Evolutionary conservation across 805 yeast genomes (phyloP).

Genomic region (Dipodascus albidus): DNA sequence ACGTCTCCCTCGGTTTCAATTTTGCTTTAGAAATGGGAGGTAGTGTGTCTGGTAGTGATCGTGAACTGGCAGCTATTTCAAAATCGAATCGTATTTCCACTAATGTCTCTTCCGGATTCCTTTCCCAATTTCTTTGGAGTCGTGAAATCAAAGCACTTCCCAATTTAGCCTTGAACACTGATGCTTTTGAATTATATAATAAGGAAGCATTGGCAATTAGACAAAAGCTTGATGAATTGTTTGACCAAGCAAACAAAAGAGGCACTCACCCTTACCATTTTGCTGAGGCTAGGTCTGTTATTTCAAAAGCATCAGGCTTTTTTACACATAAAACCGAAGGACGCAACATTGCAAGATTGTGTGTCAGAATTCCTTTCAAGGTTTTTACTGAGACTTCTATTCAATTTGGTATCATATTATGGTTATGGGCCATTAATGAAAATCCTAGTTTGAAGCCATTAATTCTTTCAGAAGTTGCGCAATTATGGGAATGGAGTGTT

Average conservation of each 20-base stretch:
- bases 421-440: slow-evolving; percentile 71
- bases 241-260: slow-evolving; percentile 13
- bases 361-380: slow-evolving; percentile 49
- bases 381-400: slow-evolving; percentile 49
- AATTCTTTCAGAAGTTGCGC: slow-evolving; percentile 58
- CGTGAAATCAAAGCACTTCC: slow-evolving; percentile 25
- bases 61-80: slow-evolving; percentile 44
- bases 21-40: slow-evolving; percentile 90
- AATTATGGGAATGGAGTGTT: slow-evolving; percentile 58
- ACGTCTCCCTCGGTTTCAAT: slow-evolving; percentile 69
- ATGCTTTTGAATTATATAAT: slow-evolving; percentile 11
- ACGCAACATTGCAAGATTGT: slow-evolving; percentile 15
- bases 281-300: slow-evolving; percentile 16
- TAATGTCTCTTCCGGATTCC: slow-evolving; percentile 53
- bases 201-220: slow-evolving; percentile 18
- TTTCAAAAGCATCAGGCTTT: slow-evolving; percentile 31
- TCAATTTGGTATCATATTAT: slow-evolving; percentile 56
- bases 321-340: slow-evolving; percentile 15
- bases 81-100: slow-evolving; percentile 28
- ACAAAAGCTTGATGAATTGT: slow-evolving; percentile 11
- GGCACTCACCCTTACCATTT: neutral
- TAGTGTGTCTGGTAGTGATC: slow-evolving; percentile 49
- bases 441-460: slow-evolving; percentile 44
- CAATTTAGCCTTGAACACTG: slow-evolving; percentile 2
- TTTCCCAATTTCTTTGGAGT: slow-evolving; percentile 71